Conservation (phyloP, 306 rosid genomes). For the Sphenostylis stenocarpa region DNA sequence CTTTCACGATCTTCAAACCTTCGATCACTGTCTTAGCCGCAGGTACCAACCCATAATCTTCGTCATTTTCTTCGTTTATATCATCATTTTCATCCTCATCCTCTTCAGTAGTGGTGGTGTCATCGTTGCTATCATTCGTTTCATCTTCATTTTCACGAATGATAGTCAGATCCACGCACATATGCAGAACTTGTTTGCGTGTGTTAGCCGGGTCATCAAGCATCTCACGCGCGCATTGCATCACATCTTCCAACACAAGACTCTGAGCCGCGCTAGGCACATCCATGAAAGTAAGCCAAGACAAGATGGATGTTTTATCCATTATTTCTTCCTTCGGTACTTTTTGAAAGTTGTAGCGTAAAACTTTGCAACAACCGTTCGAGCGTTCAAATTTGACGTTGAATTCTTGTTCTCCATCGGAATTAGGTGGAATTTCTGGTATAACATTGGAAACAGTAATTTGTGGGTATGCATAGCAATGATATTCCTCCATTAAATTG, state of each 20-base stretch:
- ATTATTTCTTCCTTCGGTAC: background rate
- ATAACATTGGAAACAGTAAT: rapidly evolving
- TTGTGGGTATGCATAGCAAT: background rate
- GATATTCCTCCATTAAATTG: background rate
- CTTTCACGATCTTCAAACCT: background rate
- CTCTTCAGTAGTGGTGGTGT: too few relatives aligned
- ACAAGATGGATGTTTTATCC: background rate
- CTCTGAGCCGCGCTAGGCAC: background rate
- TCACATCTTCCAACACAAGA: background rate
- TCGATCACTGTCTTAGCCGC: background rate
- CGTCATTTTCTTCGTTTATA: background rate
- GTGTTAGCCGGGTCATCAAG: too few relatives aligned
- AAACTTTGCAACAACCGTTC: rapidly evolving
- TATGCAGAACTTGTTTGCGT: background rate
- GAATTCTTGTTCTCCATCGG: background rate
- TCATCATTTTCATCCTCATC: background rate
- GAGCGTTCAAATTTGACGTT: background rate
- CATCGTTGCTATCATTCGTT: too few relatives aligned
- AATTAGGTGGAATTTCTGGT: background rate
- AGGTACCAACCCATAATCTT: background rate
- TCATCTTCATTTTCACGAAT: background rate
- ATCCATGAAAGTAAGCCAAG: background rate
- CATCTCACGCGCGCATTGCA: conserved; percentile 8
- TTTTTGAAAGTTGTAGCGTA: background rate
- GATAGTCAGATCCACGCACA: background rate